phyloP scores from a whole-genome alignment of 2,329 filamentous ascomycete genomes.

The Penicillium janthinellum region DNA sequence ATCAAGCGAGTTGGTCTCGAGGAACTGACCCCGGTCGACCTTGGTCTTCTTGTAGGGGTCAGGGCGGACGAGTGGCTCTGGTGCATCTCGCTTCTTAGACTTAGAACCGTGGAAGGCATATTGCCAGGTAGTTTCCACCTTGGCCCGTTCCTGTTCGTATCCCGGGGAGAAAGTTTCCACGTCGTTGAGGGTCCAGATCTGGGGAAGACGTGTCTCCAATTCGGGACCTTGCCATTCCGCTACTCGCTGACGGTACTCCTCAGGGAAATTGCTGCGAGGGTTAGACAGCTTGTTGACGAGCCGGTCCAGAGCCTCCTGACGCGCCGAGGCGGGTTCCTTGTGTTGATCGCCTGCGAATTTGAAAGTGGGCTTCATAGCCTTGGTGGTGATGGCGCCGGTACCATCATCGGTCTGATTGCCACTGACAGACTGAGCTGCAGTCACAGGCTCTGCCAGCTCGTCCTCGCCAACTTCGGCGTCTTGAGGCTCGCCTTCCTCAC shows the following conservation, averaged over 20 bases:
- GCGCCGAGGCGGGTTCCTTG: not conserved
- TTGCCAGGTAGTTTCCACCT: constrained; percentile 38
- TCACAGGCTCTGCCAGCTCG: constrained; percentile 18
- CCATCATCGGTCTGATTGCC: constrained; percentile 9
- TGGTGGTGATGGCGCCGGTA: not conserved
- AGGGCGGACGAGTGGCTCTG: constrained; percentile 30
- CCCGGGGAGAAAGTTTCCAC: constrained; percentile 36
- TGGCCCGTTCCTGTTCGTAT: constrained; percentile 36
- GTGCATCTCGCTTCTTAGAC: constrained; percentile 32
- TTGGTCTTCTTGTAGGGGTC: constrained; percentile 38
- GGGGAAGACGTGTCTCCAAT: constrained; percentile 35
- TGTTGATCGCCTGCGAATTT: not conserved
- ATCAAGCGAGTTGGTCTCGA: constrained; percentile 41
- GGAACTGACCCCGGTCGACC: constrained; percentile 38
- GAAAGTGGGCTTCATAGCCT: not conserved
- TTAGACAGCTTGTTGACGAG: constrained; percentile 25
- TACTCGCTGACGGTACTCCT: constrained; percentile 21
- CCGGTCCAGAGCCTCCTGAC: constrained; percentile 10
- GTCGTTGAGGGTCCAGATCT: constrained; percentile 43
- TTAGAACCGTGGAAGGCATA: constrained; percentile 36
- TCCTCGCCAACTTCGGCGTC: constrained; percentile 23
- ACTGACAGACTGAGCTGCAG: constrained; percentile 10
- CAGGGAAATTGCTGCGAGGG: constrained; percentile 20
- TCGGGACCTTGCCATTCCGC: constrained; percentile 22
- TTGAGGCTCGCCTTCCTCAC: constrained; percentile 14